phyloP scores from a whole-genome alignment of 1,139 yeast genomes.

The Saccharomyces pastorianus region DNA sequence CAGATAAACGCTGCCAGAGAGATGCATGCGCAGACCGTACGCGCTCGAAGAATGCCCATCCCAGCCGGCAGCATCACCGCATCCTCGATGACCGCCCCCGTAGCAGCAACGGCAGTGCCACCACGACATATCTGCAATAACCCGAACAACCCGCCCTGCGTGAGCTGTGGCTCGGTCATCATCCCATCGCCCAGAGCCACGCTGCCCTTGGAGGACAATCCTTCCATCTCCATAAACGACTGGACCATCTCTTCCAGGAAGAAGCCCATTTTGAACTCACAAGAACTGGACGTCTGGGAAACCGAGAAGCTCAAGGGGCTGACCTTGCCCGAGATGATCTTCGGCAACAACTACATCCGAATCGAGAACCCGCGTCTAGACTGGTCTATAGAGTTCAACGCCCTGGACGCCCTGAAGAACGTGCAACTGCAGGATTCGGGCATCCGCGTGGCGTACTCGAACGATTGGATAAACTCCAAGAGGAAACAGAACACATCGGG shows the following conservation, averaged over 20 bases:
- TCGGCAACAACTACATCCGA: constrained; percentile 75
- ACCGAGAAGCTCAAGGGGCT: constrained; percentile 42
- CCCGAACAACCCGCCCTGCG: constrained; percentile 42
- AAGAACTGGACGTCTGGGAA: constrained; percentile 64
- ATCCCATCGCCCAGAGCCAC: constrained; percentile 66
- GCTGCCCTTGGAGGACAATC: constrained; percentile 53
- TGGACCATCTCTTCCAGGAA: constrained; percentile 74
- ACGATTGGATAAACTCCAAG: constrained; percentile 74
- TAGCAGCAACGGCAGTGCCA: constrained; percentile 18
- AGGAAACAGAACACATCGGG: constrained; percentile 30
- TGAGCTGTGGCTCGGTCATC: constrained; percentile 59
- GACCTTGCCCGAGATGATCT: constrained; percentile 97
- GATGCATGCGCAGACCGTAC: constrained; percentile 40
- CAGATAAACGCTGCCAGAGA: constrained; percentile 58
- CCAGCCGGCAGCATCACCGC: neutral
- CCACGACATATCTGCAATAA: constrained; percentile 25
- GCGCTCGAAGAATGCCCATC: constrained; percentile 24
- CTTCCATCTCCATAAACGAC: constrained; percentile 55
- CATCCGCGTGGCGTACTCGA: constrained; percentile 74
- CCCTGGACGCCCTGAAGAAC: constrained; percentile 69
- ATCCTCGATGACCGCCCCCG: constrained; percentile 3
- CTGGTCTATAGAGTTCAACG: constrained; percentile 56
- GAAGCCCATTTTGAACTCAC: constrained; percentile 67
- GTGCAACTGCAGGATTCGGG: constrained; percentile 47
- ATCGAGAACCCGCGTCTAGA: constrained; percentile 37